Evolutionary conservation across 257 asterid species (phyloP).

Genomic region (Nicotiana paniculata): DNA sequence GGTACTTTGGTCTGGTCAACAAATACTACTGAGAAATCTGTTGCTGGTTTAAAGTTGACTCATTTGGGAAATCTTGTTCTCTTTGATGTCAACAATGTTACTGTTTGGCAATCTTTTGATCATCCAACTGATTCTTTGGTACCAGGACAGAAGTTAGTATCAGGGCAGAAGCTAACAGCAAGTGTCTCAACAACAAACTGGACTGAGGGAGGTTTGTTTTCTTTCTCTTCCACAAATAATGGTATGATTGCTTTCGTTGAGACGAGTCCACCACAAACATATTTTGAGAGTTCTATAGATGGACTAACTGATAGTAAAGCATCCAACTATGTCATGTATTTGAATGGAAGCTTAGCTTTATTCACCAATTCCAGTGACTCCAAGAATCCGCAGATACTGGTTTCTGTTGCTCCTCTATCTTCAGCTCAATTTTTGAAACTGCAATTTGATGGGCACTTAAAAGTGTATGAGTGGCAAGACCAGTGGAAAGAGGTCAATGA

Average conservation of each 20-base stretch:
- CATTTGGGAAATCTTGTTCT: constrained; percentile 13
- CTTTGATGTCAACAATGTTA: not conserved
- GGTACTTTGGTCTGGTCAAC: constrained; percentile 19
- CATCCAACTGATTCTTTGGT: constrained; percentile 17
- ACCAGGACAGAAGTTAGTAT: constrained; percentile 9
- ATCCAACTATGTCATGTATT: not conserved
- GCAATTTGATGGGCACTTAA: constrained; percentile 16
- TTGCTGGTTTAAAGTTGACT: constrained; percentile 8
- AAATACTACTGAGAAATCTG: not conserved
- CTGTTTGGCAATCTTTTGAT: constrained; percentile 21
- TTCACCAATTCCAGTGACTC: not conserved
- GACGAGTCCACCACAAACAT: constrained; percentile 7
- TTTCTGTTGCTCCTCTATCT: not conserved
- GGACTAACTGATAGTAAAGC: no score
- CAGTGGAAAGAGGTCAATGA: not conserved
- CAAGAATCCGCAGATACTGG: no score
- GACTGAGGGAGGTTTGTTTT: constrained; percentile 7
- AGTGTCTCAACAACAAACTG: constrained; percentile 1
- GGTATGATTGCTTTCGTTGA: not conserved
- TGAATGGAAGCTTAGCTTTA: not conserved
- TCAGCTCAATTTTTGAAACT: constrained; percentile 3
- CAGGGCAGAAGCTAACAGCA: constrained; percentile 12
- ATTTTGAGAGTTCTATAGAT: not conserved
- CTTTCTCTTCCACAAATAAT: not conserved
- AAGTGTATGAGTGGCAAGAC: not conserved